phyloP scores from a whole-genome alignment of 305 asterid genomes.

The Stenogyne calaminthoides region DNA sequence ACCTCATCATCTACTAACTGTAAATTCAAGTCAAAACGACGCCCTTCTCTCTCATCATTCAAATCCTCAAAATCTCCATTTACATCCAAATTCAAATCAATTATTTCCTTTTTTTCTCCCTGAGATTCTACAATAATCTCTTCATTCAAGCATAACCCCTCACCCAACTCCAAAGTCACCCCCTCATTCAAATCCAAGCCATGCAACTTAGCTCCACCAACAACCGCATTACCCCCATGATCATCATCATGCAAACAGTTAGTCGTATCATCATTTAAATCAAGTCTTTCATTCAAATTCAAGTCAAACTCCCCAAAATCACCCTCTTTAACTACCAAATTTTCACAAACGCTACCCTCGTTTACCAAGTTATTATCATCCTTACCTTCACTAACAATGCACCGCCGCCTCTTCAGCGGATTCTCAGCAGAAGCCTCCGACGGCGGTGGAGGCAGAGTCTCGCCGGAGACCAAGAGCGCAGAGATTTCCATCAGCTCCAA shows the following conservation, averaged over 20 bases:
- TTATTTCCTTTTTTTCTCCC: constrained; percentile 39
- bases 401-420: constrained; percentile 47
- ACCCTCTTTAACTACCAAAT: constrained; percentile 37
- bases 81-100: constrained; percentile 80
- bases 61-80: constrained; percentile 45
- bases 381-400: constrained; percentile 35
- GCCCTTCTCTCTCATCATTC: constrained; percentile 39
- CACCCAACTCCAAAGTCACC: constrained; percentile 39
- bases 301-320: constrained; percentile 45
- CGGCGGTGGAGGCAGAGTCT: constrained; percentile 25
- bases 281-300: constrained; percentile 63
- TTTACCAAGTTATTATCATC: constrained; percentile 30
- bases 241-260: constrained; percentile 30
- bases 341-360: constrained; percentile 32
- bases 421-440: constrained; percentile 32
- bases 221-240: constrained; percentile 32
- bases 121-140: constrained; percentile 29
- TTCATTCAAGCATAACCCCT: constrained; percentile 31
- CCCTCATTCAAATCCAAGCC: constrained; percentile 53
- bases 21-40: constrained; percentile 80
- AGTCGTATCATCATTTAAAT: constrained; percentile 42
- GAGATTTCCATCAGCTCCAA: constrained; percentile 48
- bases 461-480: constrained; percentile 42
- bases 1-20: constrained; percentile 58
- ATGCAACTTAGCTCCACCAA: constrained; percentile 39